These are phyloP conservation scores for Acidomyces sp. DNA, from an alignment of 495 filamentous ascomycete species.

Conservation along the genomic window DNA sequence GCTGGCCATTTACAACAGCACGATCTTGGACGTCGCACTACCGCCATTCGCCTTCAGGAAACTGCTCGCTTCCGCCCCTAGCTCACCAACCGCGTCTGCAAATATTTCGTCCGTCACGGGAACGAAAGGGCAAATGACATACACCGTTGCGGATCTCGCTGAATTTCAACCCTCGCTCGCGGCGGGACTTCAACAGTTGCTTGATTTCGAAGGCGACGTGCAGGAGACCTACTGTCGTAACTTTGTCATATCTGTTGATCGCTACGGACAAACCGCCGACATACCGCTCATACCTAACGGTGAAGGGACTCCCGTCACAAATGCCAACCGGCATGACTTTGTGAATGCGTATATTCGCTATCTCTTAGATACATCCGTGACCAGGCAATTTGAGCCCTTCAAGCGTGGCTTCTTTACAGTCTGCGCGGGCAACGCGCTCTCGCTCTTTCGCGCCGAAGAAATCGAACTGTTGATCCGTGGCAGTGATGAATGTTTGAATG, in stretches of 20 bases:
- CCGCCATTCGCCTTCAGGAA: constrained; percentile 92
- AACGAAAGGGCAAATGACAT: constrained; percentile 47
- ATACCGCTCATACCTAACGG: constrained; percentile 67
- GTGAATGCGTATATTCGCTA: constrained; percentile 78
- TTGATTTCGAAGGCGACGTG: constrained; percentile 80
- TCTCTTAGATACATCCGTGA: constrained; percentile 64
- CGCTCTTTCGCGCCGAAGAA: constrained; percentile 85
- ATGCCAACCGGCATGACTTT: constrained; percentile 71
- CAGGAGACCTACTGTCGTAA: constrained; percentile 69
- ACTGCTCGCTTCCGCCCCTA: constrained; percentile 58
- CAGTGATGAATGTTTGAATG: constrained; percentile 73
- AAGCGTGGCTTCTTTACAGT: constrained; percentile 91
- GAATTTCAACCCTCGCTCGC: constrained; percentile 72
- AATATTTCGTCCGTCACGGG: constrained; percentile 34
- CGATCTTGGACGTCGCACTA: constrained; percentile 79
- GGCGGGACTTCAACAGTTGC: constrained; percentile 56
- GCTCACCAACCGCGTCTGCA: constrained; percentile 26
- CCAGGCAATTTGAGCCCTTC: constrained; percentile 86
- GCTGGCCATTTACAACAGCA: constrained; percentile 92
- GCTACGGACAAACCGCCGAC: constrained; percentile 54
- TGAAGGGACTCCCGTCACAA: constrained; percentile 66
- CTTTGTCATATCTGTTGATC: constrained; percentile 66
- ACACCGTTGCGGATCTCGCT: constrained; percentile 71
- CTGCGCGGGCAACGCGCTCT: constrained; percentile 78
- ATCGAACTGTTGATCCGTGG: constrained; percentile 83